Evolutionary conservation across 2,329 filamentous ascomycete species (phyloP), one percentile per base, ranked within the genome.

Genomic region (Trichoderma sp.): DNA sequence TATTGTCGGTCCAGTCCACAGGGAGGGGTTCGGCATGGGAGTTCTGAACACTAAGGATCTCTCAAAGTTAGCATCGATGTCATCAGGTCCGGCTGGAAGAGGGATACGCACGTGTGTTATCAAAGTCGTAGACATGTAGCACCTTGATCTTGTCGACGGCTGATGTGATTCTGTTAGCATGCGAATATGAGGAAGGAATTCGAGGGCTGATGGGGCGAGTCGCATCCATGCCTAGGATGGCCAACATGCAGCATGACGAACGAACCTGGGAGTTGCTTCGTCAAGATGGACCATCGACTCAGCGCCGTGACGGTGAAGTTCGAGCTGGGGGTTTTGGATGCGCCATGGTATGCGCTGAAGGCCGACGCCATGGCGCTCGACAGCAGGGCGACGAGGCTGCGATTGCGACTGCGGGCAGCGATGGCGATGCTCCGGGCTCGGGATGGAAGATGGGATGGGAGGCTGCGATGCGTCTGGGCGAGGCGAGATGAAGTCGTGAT

Each of bases 41-140:
- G 91, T 96, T 71, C 89, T 88, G 81, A 99, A 99, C 56, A 99
- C 91, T 93, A 72, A 1, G 7, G 7, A 10, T n/a, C 17, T n/a
- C n/a, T 34, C 39, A 48, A 34, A 34, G 61, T 48, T 57, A 59
- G 68, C 30, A 56, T 70, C 65, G 69, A 21, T 7, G 12, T 45
- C 57, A 45, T 41, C 14, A 19, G 30, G n/a, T 48, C 30, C 24
- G 47, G 64, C 12, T 12, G 50, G 12, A 62, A 5, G 28, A 50
- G 34, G 24, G 56, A 63, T 57, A 69, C 89, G 75, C 81, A 94
- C 91, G 80, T 44, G 94, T 98, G 74, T 99, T 98, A 78, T 99
- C 95, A 77, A 98, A 99, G 77, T 99, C 95, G 80, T 98, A 98
- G 70, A 99, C 85, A 74, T 98, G 94, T 60, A 99, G 87, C 9